Evolutionary conservation across 371 early-diverging fungal genomes (phyloP).

Genomic region (Gilbertella persicaria): DNA sequence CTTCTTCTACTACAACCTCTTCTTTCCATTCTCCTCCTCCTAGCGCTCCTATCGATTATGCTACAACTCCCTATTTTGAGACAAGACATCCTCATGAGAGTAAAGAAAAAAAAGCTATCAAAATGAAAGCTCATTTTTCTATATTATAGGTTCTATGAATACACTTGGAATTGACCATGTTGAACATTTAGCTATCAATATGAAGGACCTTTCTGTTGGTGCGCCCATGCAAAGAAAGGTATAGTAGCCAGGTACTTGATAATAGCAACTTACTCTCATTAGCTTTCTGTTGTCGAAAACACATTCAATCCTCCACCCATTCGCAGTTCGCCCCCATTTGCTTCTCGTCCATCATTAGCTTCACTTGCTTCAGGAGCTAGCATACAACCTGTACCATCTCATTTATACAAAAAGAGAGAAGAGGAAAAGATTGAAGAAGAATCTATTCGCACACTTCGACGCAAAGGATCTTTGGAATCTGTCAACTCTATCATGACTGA

Average conservation of each 20-base stretch:
- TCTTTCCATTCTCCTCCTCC: slow-evolving; percentile 27
- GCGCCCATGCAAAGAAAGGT: slow-evolving; percentile 34
- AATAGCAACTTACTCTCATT: background rate
- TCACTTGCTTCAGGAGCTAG: slow-evolving; percentile 40
- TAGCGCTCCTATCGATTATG: slow-evolving; percentile 31
- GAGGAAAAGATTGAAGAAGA: slow-evolving; percentile 18
- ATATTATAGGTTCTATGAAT: slow-evolving; percentile 11
- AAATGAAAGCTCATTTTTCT: background rate
- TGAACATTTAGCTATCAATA: slow-evolving; percentile 34
- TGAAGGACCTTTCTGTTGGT: slow-evolving; percentile 31
- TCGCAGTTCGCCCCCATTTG: slow-evolving; percentile 33
- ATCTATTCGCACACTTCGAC: slow-evolving; percentile 18
- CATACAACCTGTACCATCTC: slow-evolving; percentile 27
- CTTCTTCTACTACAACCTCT: slow-evolving; percentile 21
- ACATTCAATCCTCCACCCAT: slow-evolving; percentile 13
- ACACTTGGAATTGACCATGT: slow-evolving; percentile 43
- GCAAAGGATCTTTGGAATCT: slow-evolving; percentile 37
- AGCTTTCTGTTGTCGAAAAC: slow-evolving; percentile 8
- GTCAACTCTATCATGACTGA: slow-evolving; percentile 41
- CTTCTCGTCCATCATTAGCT: slow-evolving; percentile 39
- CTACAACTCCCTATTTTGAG: slow-evolving; percentile 24
- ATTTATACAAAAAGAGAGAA: background rate
- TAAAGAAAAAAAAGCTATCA: background rate
- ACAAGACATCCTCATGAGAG: slow-evolving; percentile 31
- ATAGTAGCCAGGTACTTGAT: no score